Conservation (phyloP, 2,329 filamentous ascomycete genomes). For the Teratosphaeria nubilosa region DNA sequence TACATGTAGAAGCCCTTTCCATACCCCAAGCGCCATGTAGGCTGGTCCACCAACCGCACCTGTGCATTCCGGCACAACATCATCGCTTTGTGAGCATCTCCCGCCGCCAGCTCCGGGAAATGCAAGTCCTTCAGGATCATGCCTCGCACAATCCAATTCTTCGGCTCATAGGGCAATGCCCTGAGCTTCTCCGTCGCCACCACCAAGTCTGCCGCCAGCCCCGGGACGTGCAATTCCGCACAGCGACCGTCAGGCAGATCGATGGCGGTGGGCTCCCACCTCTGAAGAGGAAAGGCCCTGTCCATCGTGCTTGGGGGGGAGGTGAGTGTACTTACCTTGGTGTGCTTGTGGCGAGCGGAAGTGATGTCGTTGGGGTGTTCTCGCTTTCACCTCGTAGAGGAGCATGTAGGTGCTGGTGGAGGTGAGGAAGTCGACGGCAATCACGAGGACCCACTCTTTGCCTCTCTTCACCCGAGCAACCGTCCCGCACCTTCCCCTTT, state of each 20-base stretch:
- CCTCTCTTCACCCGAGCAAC: background rate
- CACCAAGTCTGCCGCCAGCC: background rate
- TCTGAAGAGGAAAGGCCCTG: constrained; percentile 6
- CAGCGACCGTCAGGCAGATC: constrained; percentile 4
- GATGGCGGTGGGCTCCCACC: constrained; percentile 11
- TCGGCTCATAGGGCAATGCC: constrained; percentile 18
- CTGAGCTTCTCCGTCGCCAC: constrained; percentile 9
- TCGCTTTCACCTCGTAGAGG: background rate
- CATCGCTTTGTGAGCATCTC: constrained; percentile 17
- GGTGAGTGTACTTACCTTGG: background rate
- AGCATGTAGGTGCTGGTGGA: background rate
- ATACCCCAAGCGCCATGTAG: constrained; percentile 12
- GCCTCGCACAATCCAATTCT: constrained; percentile 14
- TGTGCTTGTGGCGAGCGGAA: background rate
- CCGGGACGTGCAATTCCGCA: background rate
- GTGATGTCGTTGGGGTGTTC: background rate
- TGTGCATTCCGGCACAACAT: constrained; percentile 4
- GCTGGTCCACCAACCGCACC: constrained; percentile 1
- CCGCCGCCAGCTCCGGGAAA: constrained; percentile 22
- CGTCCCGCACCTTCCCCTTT: background rate
- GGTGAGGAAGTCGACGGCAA: background rate
- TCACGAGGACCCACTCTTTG: background rate
- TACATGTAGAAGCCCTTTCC: constrained; percentile 21
- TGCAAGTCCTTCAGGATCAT: constrained; percentile 9
- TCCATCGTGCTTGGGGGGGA: constrained; percentile 10